phyloP scores from a whole-genome alignment of 2,329 filamentous ascomycete species.

The Ramularia collo-cygni region DNA sequence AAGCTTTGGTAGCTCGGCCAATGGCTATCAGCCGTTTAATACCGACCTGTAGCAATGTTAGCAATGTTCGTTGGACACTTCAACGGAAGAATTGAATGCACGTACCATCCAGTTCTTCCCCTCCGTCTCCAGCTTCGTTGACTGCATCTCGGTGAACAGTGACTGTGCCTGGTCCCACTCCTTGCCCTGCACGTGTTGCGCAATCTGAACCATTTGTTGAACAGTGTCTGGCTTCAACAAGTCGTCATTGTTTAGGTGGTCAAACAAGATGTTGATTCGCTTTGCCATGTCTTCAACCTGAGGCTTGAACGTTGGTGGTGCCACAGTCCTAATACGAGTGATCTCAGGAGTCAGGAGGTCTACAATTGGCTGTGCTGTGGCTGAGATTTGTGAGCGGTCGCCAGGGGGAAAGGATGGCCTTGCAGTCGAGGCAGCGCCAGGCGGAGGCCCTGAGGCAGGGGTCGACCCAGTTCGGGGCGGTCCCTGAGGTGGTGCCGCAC shows the following conservation, averaged over 20 bases:
- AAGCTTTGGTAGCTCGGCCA: conserved; percentile 30
- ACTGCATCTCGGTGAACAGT: conserved; percentile 42
- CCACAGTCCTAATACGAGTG: conserved; percentile 77
- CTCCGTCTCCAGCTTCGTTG: conserved; percentile 40
- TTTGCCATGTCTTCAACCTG: conserved; percentile 95
- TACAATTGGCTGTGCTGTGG: conserved; percentile 67
- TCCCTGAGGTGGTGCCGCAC: conserved; percentile 40
- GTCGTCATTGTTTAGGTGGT: conserved; percentile 94
- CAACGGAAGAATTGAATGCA: neutral
- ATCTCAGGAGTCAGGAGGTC: conserved; percentile 78
- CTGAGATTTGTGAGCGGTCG: conserved; percentile 83
- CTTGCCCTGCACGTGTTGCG: conserved; percentile 33
- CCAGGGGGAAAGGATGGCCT: conserved; percentile 48
- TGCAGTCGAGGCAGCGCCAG: conserved; percentile 9
- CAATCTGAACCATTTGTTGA: conserved; percentile 55
- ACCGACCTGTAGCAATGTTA: conserved; percentile 25
- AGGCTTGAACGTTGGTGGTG: conserved; percentile 75
- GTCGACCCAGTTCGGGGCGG: conserved; percentile 22
- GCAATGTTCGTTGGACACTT: conserved; percentile 1
- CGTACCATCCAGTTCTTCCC: conserved; percentile 46
- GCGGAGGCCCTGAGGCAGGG: conserved; percentile 31
- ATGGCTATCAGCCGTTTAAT: conserved; percentile 36
- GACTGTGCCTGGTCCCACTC: conserved; percentile 41
- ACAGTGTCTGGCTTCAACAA: conserved; percentile 75
- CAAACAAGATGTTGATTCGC: conserved; percentile 82